Evolutionary conservation across 139 green algal species (phyloP), one percentile per base, ranked within the genome.

Genomic region (Chlorella vulgaris): DNA sequence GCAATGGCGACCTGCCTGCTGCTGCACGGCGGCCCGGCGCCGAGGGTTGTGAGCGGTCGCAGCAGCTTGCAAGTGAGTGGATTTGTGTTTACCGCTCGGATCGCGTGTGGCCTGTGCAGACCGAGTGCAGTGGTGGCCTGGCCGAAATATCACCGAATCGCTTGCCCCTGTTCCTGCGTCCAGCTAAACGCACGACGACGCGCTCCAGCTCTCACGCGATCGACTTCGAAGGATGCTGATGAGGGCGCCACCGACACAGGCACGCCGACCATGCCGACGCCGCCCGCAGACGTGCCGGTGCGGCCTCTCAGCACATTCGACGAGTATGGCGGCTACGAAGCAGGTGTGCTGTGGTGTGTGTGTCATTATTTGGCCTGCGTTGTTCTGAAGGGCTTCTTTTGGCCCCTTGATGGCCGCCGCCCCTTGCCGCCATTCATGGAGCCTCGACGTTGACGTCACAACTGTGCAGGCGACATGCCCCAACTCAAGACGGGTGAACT

Each of bases 391-490:
- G 13, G 10, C 10, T 58, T 58, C 10, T 58, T 24, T 58, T 58
- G 47, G 47, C 15, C 15, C 13, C 15, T 58, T 58, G 47, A 10
- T 58, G 47, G 47, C 15, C 47, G 15, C 10, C 47, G 13, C 10
- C 15, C 13, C 15, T 10, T 58, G 47, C 47, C 15, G 63, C 63
- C 63, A 19, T 70, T 29, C 29, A 18, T 33, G 19, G 10, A 22
- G 15, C 26, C n/a, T 15, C 35, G 3, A 26, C 24, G 28, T 67
- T 26, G 28, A 2, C 24, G 28, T 69, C 7, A 15, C 6, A n/a
- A 4, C 61, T 71, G 65, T 76, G 69, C 69, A 76, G 69, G 28
- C n/a, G 22, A 8, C 43, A 61, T 62, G 69, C 69, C 69, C 2
- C 69, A 38, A 15, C n/a, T 75, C 26, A 1, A 4, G 26, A 26